Percentiles rank a stretch among this genome's conserved stretches.
Conservation (phyloP, 169 alveolate genomes). For the Theileria parva region DNA sequence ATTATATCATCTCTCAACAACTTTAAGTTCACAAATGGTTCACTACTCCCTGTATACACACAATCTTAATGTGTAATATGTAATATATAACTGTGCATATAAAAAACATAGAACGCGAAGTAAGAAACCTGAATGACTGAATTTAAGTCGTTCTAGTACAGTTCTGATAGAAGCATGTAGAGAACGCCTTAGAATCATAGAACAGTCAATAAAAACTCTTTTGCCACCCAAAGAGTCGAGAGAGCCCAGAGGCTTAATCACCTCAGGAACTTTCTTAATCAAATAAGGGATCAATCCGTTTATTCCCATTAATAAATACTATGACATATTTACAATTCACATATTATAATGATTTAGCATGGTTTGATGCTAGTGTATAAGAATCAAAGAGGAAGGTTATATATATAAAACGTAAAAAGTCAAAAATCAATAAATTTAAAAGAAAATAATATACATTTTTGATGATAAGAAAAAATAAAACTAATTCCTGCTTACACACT, state of each 20-base stretch:
- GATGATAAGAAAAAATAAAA: background rate
- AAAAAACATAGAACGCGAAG: background rate
- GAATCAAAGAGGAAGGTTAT: background rate
- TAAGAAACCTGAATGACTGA: background rate
- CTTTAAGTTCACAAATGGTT: background rate
- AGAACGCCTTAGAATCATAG: constrained; percentile 34
- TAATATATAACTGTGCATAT: background rate
- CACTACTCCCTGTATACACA: background rate
- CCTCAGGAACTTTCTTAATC: constrained; percentile 23
- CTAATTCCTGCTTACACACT: background rate
- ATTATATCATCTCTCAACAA: constrained; percentile 27
- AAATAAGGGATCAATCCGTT: constrained; percentile 42
- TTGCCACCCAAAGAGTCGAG: constrained; percentile 36
- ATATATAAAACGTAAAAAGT: background rate
- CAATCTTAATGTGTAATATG: background rate
- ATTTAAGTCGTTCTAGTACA: constrained; percentile 14
- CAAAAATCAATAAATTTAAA: no score
- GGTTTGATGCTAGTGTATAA: background rate
- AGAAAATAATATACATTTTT: no score
- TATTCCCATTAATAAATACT: constrained; percentile 41
- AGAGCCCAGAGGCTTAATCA: constrained; percentile 21
- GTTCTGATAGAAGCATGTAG: constrained; percentile 55
- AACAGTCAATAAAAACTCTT: constrained; percentile 49
- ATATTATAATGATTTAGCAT: background rate
- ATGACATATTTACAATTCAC: background rate